Evolutionary conservation across 75 land plant species (phyloP).

Genomic region (Selaginella tamariscina): DNA sequence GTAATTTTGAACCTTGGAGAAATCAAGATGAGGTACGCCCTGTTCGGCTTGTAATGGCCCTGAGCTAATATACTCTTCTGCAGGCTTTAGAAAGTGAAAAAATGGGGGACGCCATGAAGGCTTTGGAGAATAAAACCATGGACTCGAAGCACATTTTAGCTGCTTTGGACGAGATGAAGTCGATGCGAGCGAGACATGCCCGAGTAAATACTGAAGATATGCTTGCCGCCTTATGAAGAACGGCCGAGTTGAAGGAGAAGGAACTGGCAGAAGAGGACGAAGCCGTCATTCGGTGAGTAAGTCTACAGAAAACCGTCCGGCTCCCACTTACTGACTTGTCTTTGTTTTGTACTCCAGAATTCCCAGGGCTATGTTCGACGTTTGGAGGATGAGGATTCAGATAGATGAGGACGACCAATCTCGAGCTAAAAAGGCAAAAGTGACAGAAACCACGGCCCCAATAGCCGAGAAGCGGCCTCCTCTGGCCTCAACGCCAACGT

Average conservation of each 20-base stretch:
- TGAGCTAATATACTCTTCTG: no score
- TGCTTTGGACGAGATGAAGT: neutral
- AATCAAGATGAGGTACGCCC: slow-evolving; percentile 21
- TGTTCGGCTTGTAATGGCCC: no score
- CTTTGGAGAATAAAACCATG: neutral
- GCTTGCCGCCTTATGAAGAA: neutral
- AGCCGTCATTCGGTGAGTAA: slow-evolving; percentile 1
- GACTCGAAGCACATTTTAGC: neutral
- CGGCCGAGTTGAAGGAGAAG: neutral
- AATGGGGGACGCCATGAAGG: slow-evolving; percentile 6
- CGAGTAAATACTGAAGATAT: slow-evolving; percentile 1
- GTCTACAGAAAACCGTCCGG: no score
- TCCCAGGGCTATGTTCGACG: neutral
- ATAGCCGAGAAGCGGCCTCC: no score
- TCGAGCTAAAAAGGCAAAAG: no score
- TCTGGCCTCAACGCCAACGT: no score
- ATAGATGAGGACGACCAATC: no score
- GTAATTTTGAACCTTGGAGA: slow-evolving; percentile 24
- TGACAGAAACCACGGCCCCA: no score
- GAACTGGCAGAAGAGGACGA: slow-evolving; percentile 10
- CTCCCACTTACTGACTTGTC: no score
- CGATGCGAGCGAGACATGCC: slow-evolving; percentile 11
- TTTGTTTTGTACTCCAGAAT: slow-evolving; percentile 12
- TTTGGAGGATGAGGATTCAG: slow-evolving; percentile 12
- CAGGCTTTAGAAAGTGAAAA: neutral